Evolutionary conservation across 352 stramenopile species (phyloP), one percentile per base, ranked within the genome.

Genomic region (Phytopythium boreale): DNA sequence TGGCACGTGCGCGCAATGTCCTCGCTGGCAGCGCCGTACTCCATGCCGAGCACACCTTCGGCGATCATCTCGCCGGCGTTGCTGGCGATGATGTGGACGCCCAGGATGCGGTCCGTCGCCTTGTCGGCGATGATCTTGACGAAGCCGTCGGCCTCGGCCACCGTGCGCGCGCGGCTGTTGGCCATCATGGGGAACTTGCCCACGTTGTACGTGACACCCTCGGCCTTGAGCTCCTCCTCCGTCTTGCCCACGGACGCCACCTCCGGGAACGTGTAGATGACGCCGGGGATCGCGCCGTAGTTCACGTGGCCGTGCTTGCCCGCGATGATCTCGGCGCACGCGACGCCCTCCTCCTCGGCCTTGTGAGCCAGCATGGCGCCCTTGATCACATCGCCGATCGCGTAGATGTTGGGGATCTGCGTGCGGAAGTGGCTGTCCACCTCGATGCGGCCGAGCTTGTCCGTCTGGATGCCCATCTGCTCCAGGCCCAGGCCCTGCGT

Each of bases 31-130:
- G 98, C 97, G 64, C 98, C 97, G 79, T 99, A 99, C 82, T 99
- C 98, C 74, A 99, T 98, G 57, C 90, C 98, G 64, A 99, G 87
- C 29, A 99, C 96, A 53, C 92, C 97, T 75, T 99, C 98, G 29
- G 97, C 89, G 79, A 99, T 99, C 95, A 99, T 99, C 78, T 99
- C 98, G 57, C 97, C 97, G 41, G 97, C 97, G 82, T 99, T 99
- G 61, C 96, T 95, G 65, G 96, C 97, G 60, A 99, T 98, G 74
- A 99, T 99, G 86, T 99, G 98, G 61, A 98, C 90, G 61, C 98
- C 98, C 14, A 99, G 84, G 76, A 99, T 98, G 64, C 93, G 90
- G 81, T 99, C 98, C 29, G 97, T 99, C 61, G 91, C 86, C 82
- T 98, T 98, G 81, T 99, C 97, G 10, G 95, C 87, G 41, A 99